A percentile compares a stretch with the other conserved stretches of the same genome.
Evolutionary conservation across 2,329 filamentous ascomycete species (phyloP).

Genomic region (Hymenoscyphus fructigenus): DNA sequence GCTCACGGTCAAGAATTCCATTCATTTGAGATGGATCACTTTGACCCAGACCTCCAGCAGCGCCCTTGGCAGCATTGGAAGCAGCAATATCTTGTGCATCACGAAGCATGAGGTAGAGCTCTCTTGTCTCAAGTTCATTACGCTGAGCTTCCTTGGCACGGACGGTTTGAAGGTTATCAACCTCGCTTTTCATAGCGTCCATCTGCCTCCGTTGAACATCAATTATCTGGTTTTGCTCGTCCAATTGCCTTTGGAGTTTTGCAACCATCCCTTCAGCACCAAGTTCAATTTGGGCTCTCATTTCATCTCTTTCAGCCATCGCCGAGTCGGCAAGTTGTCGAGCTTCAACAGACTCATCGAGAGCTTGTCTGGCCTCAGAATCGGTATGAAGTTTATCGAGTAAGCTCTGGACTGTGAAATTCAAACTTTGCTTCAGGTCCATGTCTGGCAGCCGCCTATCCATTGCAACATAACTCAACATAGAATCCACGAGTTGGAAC

Average conservation of each 20-base stretch:
- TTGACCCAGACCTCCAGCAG: conserved; percentile 52
- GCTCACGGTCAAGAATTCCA: conserved; percentile 89
- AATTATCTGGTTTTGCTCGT: conserved; percentile 88
- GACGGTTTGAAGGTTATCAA: conserved; percentile 81
- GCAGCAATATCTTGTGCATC: conserved; percentile 96
- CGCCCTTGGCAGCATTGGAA: conserved; percentile 67
- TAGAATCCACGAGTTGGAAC: conserved; percentile 98
- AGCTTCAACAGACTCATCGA: conserved; percentile 87
- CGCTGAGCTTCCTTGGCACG: conserved; percentile 88
- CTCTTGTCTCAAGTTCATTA: conserved; percentile 92
- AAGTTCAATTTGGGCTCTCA: conserved; percentile 82
- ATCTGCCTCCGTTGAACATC: conserved; percentile 84
- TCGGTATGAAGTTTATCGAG: conserved; percentile 96
- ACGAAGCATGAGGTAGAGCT: conserved; percentile 96
- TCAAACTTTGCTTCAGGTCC: conserved; percentile 95
- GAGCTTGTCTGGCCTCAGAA: conserved; percentile 86
- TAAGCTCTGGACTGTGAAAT: conserved; percentile 94
- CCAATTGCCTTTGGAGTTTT: conserved; percentile 90
- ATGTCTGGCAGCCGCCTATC: conserved; percentile 92
- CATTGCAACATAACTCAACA: conserved; percentile 99
- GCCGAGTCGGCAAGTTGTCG: conserved; percentile 93
- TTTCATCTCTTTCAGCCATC: conserved; percentile 93
- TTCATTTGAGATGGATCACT: conserved; percentile 76
- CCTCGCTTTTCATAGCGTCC: conserved; percentile 83
- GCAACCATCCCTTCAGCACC: conserved; percentile 91